phyloP scores from a whole-genome alignment of 2,329 filamentous ascomycete genomes.

The Alternaria brassicicola region DNA sequence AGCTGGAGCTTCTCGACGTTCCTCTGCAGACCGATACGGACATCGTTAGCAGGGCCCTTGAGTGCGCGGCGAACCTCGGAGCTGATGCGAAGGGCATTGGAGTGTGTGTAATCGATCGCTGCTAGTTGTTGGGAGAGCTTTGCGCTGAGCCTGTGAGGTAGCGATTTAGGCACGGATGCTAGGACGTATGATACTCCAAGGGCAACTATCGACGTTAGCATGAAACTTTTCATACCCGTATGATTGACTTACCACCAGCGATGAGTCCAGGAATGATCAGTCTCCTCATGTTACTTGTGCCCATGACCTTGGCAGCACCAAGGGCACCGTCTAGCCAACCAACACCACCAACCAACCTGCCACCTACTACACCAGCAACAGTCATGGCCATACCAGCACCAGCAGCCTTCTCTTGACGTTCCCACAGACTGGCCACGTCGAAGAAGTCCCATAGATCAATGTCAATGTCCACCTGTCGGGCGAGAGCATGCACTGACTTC shows the following conservation, averaged over 20 bases:
- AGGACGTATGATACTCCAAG: slow-evolving; percentile 81
- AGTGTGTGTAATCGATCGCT: slow-evolving; percentile 89
- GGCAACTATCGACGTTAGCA: slow-evolving; percentile 59
- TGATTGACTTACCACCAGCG: slow-evolving; percentile 70
- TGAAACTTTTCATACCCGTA: background rate
- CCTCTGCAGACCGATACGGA: slow-evolving; percentile 81
- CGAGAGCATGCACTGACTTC: slow-evolving; percentile 78
- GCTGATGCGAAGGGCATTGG: slow-evolving; percentile 83
- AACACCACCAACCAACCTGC: slow-evolving; percentile 79
- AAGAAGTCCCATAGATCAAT: slow-evolving; percentile 94
- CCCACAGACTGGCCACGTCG: slow-evolving; percentile 80
- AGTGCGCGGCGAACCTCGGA: slow-evolving; percentile 87
- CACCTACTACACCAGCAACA: slow-evolving; percentile 82
- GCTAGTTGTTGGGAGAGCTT: slow-evolving; percentile 84
- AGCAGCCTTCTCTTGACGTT: slow-evolving; percentile 91
- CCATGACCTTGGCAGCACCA: slow-evolving; percentile 78
- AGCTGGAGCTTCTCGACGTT: slow-evolving; percentile 81
- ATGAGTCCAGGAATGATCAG: slow-evolving; percentile 82
- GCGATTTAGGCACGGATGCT: slow-evolving; percentile 83
- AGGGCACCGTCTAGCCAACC: slow-evolving; percentile 90
- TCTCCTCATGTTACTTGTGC: slow-evolving; percentile 78
- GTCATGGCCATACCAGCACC: slow-evolving; percentile 95
- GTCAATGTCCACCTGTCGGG: slow-evolving; percentile 83
- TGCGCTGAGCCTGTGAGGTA: slow-evolving; percentile 81
- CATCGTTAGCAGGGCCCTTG: slow-evolving; percentile 82